Conservation (phyloP, 78 protist species). For the slime mould (Dictyostelium discoideum) region dicty_2.7 NC_007088.5:1336001-1336500, state of each 20-base stretch:
- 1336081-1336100: not conserved
- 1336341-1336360: not conserved
- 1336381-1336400: too few relatives aligned
- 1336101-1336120: not conserved
- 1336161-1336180: not conserved
- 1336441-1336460: too few relatives aligned
- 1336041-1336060: constrained; percentile 77
- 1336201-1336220: too few relatives aligned
- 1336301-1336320: too few relatives aligned
- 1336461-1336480: too few relatives aligned
- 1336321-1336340: not conserved
- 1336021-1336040: constrained; percentile 83
- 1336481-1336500: too few relatives aligned
- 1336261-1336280: too few relatives aligned
- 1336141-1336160: not conserved
- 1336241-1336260: not conserved
- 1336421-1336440: too few relatives aligned
- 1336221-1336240: not conserved
- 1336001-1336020: constrained; percentile 94
- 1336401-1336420: too few relatives aligned
- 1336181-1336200: not conserved
- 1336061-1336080: constrained; percentile 26
- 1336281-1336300: too few relatives aligned
- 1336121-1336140: not conserved
- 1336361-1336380: too few relatives aligned